These are phyloP conservation scores for Colletotrichum sidae DNA, from an alignment of 2,329 filamentous ascomycete species.

Conservation along the genomic window DNA sequence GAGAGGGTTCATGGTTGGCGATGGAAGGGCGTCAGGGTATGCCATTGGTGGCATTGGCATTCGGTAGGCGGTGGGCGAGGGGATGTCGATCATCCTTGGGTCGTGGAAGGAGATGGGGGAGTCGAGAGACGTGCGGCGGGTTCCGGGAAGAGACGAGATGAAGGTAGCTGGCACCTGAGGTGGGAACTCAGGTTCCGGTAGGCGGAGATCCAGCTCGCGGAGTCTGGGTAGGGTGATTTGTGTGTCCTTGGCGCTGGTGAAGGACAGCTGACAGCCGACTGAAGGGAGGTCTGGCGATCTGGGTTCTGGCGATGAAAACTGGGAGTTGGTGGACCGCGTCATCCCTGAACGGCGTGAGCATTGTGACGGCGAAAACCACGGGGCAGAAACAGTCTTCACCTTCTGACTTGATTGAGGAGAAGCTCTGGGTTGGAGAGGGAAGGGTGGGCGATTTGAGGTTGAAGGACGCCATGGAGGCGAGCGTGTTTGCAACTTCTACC, in stretches of 20 bases:
- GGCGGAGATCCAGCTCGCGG: constrained; percentile 35
- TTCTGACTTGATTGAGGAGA: constrained; percentile 31
- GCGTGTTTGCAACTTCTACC: constrained; percentile 31
- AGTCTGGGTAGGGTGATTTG: constrained; percentile 36
- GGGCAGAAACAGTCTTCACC: constrained; percentile 3
- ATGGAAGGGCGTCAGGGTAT: constrained; percentile 35
- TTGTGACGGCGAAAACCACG: background rate
- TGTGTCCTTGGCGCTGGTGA: constrained; percentile 5
- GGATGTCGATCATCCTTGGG: constrained; percentile 18
- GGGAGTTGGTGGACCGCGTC: constrained; percentile 35
- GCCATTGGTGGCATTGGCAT: constrained; percentile 34
- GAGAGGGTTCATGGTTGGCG: constrained; percentile 26
- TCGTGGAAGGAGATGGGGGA: constrained; percentile 31
- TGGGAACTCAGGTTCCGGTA: constrained; percentile 30
- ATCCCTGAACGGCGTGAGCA: constrained; percentile 30
- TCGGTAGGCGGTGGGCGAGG: constrained; percentile 31
- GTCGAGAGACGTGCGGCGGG: constrained; percentile 28
- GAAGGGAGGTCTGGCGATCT: constrained; percentile 32
- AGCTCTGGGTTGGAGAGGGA: constrained; percentile 34
- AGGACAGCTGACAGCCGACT: constrained; percentile 21
- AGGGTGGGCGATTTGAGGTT: constrained; percentile 34
- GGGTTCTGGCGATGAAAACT: constrained; percentile 31
- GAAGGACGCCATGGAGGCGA: constrained; percentile 37
- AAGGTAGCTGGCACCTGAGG: constrained; percentile 19
- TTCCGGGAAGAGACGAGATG: constrained; percentile 22